Evolutionary conservation across 305 asterid species (phyloP).

Genomic region (Plantago coronopus): DNA sequence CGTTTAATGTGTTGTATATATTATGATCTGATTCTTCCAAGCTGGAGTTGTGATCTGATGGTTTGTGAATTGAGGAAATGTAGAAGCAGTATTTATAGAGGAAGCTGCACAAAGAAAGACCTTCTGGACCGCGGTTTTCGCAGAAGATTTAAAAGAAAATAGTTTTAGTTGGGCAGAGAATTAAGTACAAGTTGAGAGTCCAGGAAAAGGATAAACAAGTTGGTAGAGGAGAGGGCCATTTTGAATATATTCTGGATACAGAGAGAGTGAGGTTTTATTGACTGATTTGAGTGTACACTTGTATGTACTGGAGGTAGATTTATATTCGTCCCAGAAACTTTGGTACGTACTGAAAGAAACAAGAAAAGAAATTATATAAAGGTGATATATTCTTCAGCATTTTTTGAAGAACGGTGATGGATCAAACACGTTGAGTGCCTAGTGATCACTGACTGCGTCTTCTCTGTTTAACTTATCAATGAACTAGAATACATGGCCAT

Average conservation of each 20-base stretch:
- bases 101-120: background rate
- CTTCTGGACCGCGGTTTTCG: too few relatives aligned
- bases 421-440: constrained; percentile 9
- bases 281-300: background rate
- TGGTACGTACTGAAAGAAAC: background rate
- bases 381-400: constrained; percentile 4
- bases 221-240: background rate
- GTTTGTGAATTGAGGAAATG: background rate
- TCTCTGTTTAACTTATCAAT: background rate
- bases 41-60: constrained; percentile 11
- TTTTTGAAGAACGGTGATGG: constrained; percentile 9
- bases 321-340: background rate
- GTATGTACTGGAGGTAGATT: background rate
- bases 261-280: background rate
- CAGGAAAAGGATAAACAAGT: background rate
- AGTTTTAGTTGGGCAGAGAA: background rate
- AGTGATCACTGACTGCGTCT: background rate
- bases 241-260: constrained; percentile 8
- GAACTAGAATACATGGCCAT: too few relatives aligned
- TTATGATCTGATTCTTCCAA: background rate
- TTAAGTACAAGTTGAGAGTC: too few relatives aligned
- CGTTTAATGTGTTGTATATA: background rate
- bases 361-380: too few relatives aligned
- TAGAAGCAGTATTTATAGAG: constrained; percentile 1
- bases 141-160: constrained; percentile 1